These are phyloP conservation scores for Myxozyma udenii DNA, from an alignment of 805 yeast species.

Conservation along the genomic window DNA sequence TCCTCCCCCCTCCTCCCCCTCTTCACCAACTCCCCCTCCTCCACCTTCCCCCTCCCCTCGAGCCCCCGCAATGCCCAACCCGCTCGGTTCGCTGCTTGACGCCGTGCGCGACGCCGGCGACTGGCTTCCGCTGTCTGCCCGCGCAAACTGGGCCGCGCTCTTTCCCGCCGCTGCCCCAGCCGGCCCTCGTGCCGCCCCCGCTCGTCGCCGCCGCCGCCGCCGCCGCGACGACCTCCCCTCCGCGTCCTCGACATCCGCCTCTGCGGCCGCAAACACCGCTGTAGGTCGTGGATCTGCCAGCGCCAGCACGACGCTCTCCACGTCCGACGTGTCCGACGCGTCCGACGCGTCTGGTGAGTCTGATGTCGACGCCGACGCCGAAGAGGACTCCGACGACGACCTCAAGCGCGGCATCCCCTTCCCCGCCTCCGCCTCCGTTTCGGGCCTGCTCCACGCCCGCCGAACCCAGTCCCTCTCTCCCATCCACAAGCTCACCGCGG, in stretches of 20 bases:
- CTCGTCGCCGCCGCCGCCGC: background rate
- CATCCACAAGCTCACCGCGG: constrained; percentile 17
- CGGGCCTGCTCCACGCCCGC: background rate
- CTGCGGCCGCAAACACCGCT: background rate
- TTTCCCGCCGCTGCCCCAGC: constrained; percentile 6
- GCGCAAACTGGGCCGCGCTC: constrained; percentile 14
- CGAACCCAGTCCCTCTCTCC: background rate
- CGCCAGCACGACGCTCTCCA: background rate
- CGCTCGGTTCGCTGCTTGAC: background rate
- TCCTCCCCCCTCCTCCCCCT: background rate
- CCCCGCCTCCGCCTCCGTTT: background rate
- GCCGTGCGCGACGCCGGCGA: constrained; percentile 9
- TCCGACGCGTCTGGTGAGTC: background rate
- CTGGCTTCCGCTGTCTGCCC: constrained; percentile 20
- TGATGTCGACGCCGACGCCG: background rate
- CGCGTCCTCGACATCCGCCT: constrained; percentile 1
- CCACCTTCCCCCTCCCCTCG: background rate
- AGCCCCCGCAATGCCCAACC: background rate
- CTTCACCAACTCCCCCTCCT: background rate
- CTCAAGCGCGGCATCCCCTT: background rate
- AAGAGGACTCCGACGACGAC: constrained; percentile 1
- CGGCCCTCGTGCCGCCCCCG: background rate
- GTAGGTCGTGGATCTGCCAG: too few relatives aligned
- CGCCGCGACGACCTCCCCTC: background rate
- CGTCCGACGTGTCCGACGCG: background rate